A percentile compares a stretch with the other conserved stretches of the same genome.
Evolutionary conservation across 1,284 basidiomycete species (phyloP).

Genomic region (Inonotus hispidus): DNA sequence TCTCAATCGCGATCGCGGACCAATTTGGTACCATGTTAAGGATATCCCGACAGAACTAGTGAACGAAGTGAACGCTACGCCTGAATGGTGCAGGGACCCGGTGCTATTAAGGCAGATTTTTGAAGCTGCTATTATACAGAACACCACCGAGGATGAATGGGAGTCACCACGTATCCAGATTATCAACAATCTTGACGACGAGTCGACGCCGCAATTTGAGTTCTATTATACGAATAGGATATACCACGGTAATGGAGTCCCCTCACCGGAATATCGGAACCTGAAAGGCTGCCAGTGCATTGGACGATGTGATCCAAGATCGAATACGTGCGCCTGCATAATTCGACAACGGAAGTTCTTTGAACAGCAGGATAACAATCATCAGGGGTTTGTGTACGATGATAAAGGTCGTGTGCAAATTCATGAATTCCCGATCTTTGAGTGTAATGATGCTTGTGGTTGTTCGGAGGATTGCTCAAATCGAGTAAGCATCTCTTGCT

Average conservation of each 20-base stretch:
- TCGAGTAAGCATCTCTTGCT: constrained; percentile 45
- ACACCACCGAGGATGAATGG: constrained; percentile 56
- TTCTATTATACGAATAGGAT: constrained; percentile 75
- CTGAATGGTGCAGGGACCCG: constrained; percentile 30
- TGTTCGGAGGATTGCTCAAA: constrained; percentile 81
- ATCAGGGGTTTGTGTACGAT: constrained; percentile 63
- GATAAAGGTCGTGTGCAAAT: constrained; percentile 46
- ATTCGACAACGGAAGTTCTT: constrained; percentile 47
- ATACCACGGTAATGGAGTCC: constrained; percentile 64
- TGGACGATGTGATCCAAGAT: constrained; percentile 67
- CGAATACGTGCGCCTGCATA: constrained; percentile 64
- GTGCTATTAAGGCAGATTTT: constrained; percentile 42
- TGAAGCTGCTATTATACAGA: constrained; percentile 49
- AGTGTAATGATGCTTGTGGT: constrained; percentile 79
- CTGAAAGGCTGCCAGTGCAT: constrained; percentile 68
- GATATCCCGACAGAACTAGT: constrained; percentile 46
- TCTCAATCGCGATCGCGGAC: constrained; percentile 15
- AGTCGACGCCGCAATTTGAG: constrained; percentile 67
- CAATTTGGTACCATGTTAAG: constrained; percentile 32
- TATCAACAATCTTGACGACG: constrained; percentile 57
- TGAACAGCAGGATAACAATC: constrained; percentile 24
- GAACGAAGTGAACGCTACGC: constrained; percentile 46
- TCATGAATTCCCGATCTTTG: constrained; percentile 63
- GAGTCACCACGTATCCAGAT: constrained; percentile 61
- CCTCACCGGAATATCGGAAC: constrained; percentile 52